These are phyloP conservation scores for Rheum nobile DNA, from an alignment of 148 eudicot genomes.

Conservation along the genomic window DNA sequence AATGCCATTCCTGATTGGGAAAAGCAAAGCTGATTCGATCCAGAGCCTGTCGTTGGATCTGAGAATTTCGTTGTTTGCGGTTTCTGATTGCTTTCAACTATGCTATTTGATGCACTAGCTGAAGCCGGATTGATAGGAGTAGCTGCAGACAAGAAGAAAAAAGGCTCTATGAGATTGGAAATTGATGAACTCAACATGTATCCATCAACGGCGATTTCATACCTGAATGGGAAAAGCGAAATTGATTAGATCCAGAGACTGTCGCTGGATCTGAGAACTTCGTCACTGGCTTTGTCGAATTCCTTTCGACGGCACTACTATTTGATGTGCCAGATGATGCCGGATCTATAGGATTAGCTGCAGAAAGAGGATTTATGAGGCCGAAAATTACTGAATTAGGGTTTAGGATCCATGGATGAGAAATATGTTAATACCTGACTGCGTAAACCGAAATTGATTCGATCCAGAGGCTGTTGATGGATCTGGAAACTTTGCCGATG, in stretches of 20 bases:
- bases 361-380: background rate
- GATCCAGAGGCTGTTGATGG: background rate
- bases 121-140: background rate
- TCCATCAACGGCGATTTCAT: background rate
- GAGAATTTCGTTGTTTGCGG: background rate
- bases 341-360: background rate
- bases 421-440: background rate
- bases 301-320: constrained; percentile 3
- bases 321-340: constrained; percentile 14
- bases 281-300: constrained; percentile 16
- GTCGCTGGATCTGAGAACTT: background rate
- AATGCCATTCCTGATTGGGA: background rate
- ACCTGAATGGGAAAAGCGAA: background rate
- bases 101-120: background rate
- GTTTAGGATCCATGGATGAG: background rate
- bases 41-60: background rate
- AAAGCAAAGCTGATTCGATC: background rate
- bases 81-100: background rate
- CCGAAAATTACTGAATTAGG: background rate
- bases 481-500: background rate
- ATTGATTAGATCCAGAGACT: background rate
- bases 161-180: background rate
- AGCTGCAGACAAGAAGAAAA: background rate
- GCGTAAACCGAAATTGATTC: background rate
- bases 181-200: background rate